These are phyloP conservation scores for Pisolithus microcarpus DNA, from an alignment of 768 basidiomycete genomes.

Conservation along the genomic window DNA sequence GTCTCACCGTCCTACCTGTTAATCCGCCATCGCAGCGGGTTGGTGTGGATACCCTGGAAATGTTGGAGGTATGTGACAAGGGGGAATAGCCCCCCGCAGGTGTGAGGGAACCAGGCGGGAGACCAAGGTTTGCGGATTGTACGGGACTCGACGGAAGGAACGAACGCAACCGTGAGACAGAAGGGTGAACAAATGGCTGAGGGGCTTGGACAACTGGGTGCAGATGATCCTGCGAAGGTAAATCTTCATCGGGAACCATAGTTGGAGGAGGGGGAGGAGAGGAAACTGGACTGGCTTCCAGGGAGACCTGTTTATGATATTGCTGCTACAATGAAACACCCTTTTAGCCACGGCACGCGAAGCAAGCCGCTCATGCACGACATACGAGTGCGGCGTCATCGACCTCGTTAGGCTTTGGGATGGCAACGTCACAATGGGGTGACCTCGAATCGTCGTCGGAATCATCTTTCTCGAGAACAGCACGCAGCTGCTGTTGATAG, in stretches of 20 bases:
- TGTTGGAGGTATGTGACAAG: slow-evolving; percentile 59
- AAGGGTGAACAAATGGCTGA: slow-evolving; percentile 61
- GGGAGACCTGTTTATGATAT: slow-evolving; percentile 31
- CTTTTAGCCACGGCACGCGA: slow-evolving; percentile 16
- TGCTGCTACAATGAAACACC: slow-evolving; percentile 8
- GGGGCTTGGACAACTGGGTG: slow-evolving; percentile 12
- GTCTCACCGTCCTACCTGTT: slow-evolving; percentile 43
- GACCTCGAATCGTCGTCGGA: slow-evolving; percentile 44
- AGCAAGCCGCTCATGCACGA: slow-evolving; percentile 13
- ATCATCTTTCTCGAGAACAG: slow-evolving; percentile 63
- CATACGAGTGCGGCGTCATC: slow-evolving; percentile 27
- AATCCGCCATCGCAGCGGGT: slow-evolving; percentile 26
- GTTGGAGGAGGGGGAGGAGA: slow-evolving; percentile 28
- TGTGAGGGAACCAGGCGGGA: slow-evolving; percentile 38
- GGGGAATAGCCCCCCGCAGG: slow-evolving; percentile 44
- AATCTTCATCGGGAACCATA: slow-evolving; percentile 15
- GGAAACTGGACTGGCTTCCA: slow-evolving; percentile 34
- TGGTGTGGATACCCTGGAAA: slow-evolving; percentile 63
- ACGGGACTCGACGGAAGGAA: slow-evolving; percentile 43
- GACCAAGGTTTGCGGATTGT: slow-evolving; percentile 35
- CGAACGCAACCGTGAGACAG: slow-evolving; percentile 76
- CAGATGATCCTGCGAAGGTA: neutral
- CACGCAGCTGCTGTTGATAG: slow-evolving; percentile 64
- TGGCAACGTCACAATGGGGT: slow-evolving; percentile 34
- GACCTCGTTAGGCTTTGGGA: slow-evolving; percentile 23